Percentiles rank a stretch among this genome's conserved stretches.
phyloP scores from a whole-genome alignment of 108 stramenopile species.

The Conticribra weissflogii region DNA sequence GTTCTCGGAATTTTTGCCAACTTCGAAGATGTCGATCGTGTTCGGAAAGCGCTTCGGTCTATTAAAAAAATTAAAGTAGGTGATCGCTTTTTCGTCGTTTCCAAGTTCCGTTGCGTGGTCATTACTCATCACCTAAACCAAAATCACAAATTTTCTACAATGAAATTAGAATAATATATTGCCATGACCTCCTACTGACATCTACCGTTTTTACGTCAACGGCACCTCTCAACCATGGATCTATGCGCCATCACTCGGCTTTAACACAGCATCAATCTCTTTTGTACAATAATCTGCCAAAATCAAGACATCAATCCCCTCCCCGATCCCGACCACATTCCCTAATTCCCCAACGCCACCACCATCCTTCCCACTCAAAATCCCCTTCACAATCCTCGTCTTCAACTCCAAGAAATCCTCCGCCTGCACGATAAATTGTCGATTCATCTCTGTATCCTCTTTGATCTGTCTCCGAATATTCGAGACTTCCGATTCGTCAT shows the following conservation, averaged over 20 bases:
- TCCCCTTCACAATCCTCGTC: slow-evolving; percentile 49
- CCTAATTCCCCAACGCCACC: slow-evolving; percentile 1
- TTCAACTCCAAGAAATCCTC: slow-evolving; percentile 83
- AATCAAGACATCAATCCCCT: slow-evolving; percentile 74
- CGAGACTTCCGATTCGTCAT: slow-evolving; percentile 51
- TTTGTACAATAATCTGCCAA: slow-evolving; percentile 72
- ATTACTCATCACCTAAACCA: too few relatives aligned
- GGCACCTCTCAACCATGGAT: too few relatives aligned
- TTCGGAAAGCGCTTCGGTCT: too few relatives aligned
- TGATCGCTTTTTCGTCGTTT: too few relatives aligned
- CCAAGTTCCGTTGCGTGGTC: too few relatives aligned
- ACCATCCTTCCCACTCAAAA: slow-evolving; percentile 37
- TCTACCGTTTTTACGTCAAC: too few relatives aligned
- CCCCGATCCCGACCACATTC: slow-evolving; percentile 70
- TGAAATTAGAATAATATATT: too few relatives aligned
- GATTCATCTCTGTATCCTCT: slow-evolving; percentile 65
- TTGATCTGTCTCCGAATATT: slow-evolving; percentile 45
- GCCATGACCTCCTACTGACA: too few relatives aligned
- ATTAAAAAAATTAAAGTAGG: too few relatives aligned
- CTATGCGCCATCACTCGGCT: not conserved
- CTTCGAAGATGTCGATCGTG: not conserved
- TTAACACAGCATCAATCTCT: slow-evolving; percentile 28
- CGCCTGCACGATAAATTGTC: slow-evolving; percentile 77
- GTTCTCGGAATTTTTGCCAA: not conserved
- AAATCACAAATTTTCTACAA: too few relatives aligned